phyloP scores from a whole-genome alignment of 176 grass and related monocot species.

The Echinochloa phyllopogon region DNA sequence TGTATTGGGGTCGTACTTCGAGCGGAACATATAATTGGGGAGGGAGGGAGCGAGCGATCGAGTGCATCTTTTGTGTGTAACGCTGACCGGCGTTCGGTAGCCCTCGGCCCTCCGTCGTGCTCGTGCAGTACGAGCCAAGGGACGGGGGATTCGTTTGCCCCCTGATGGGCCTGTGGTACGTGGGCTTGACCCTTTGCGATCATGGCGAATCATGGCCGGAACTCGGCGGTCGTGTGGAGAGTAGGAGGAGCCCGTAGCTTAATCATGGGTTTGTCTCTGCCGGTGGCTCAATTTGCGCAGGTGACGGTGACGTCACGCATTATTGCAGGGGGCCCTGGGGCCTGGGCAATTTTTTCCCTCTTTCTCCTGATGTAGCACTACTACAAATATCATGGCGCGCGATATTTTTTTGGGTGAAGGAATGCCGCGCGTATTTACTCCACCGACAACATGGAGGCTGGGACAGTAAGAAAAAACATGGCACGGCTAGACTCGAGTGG shows the following conservation, averaged over 20 bases:
- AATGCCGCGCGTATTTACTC: neutral
- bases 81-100: neutral
- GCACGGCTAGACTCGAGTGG: neutral
- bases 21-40: neutral
- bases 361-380: neutral
- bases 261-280: constrained; percentile 1
- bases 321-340: neutral
- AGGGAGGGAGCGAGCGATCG: neutral
- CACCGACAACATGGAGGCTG: neutral
- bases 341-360: neutral
- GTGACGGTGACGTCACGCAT: constrained; percentile 5
- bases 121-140: constrained; percentile 37
- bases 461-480: neutral
- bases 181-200: neutral
- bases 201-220: constrained; percentile 24
- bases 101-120: neutral
- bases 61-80: constrained; percentile 26
- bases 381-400: neutral
- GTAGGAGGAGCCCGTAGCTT: neutral
- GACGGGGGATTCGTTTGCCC: neutral
- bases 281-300: neutral
- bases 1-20: neutral
- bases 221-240: neutral
- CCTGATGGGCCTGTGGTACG: neutral
- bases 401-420: neutral